Base-by-base conservation (phyloP, 306 rosid species). In the Malus orientalis region DNA sequence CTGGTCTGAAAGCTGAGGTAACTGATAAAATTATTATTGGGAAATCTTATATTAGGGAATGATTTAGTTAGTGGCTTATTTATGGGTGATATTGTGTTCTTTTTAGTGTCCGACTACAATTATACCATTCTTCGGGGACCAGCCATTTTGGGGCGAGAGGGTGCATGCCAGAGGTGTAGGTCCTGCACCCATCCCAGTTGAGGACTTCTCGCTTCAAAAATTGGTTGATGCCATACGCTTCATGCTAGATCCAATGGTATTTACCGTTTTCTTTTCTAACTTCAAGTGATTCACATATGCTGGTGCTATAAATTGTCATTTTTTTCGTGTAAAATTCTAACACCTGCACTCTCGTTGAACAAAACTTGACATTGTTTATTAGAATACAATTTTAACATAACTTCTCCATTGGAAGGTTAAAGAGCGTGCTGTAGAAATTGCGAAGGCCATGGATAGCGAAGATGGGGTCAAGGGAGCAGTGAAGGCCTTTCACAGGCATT, bases 1-100 rank as follows among this genome's bases (percentile, higher is more conserved):
- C 98, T 32, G 93, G 98, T 73, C 95, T 95, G 80, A 92, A 91
- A 87, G 97, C 98, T 71, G 97, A 88, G 78, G 98, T 95, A 86
- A 85, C 69, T 51, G 36, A 67, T 77, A 51, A 9, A 59, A 69
- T 9, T 18, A 22, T 60, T 2, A 5, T 47, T 62, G 58, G 55
- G 64, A 47, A 74, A 22, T 76, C 45, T 69, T 79, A 32, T 30
- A 32, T 55, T 40, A 51, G 64, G 2, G 32, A 47, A 60, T 55
- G 15, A 64, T 29, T 57, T 23, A 55, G 59, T 25, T 23, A 55
- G 59, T 25, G 4, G 60, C 6, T 70, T 67, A 33, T 54, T 76
- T 73, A 11, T 67, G 18, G 73, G 42, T 82, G 27, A 33, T 83
- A 33, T 49, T 60, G 15, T 76, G 38, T 58, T 69, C 23, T 71